phyloP scores from a whole-genome alignment of 345 rosid genomes.

The Raphanus raphanistrum region DNA sequence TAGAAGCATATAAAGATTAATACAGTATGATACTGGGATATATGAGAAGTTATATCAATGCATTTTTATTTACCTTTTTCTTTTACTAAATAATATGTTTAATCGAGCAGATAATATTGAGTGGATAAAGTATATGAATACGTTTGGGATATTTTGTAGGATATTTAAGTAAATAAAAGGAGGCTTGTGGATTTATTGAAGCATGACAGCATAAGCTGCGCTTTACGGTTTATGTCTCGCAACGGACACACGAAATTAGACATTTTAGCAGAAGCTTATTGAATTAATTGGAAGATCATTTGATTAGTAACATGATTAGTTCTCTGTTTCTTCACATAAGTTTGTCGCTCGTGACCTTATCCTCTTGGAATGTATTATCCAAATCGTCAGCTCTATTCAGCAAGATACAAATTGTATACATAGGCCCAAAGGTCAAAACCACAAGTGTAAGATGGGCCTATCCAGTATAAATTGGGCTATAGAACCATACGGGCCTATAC shows the following conservation, averaged over 20 bases:
- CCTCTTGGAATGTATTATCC: not conserved
- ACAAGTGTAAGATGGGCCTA: not conserved
- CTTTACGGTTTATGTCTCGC: not conserved
- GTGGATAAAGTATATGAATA: not conserved
- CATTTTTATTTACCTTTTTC: not conserved
- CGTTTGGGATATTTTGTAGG: constrained; percentile 5
- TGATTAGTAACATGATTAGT: not conserved
- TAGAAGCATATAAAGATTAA: too few species aligned
- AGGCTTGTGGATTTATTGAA: not conserved
- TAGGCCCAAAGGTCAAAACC: not conserved
- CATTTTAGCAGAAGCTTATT: constrained; percentile 5
- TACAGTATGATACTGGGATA: too few species aligned
- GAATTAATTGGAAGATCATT: constrained; percentile 16
- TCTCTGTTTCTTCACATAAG: not conserved
- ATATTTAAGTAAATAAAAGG: not conserved
- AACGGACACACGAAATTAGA: not conserved
- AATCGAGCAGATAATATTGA: not conserved
- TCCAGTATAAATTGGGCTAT: not conserved
- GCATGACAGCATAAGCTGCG: not conserved
- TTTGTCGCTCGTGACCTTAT: constrained; percentile 13
- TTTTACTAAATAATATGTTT: not conserved
- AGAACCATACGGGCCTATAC: not conserved
- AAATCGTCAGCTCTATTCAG: not conserved
- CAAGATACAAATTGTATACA: not conserved
- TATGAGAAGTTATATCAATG: not conserved